Evolutionary conservation across 805 yeast genomes (phyloP), one percentile per base, ranked within the genome.

Genomic region (Vanderwaltozyma tropicalis): DNA sequence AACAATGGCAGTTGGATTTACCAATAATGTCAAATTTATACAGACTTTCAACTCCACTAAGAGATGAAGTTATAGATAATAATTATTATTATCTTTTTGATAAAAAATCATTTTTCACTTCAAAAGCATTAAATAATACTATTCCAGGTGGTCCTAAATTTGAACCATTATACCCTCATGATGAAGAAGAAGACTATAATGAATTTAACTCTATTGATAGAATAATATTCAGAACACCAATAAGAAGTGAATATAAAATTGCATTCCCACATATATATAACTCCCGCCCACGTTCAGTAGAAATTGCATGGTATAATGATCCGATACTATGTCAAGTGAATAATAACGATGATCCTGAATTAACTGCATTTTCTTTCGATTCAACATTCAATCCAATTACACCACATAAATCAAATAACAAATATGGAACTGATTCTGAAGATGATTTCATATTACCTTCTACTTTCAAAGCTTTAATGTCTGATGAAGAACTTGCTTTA

Each of bases 121-220:
- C 97, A 0, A 92, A 92, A 53, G 89, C 94, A 8, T 67, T 92
- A 35, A 86, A 88, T 51, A 70, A 79, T 32, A 80, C 94, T 1
- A 67, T 92, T 25, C 96, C 96, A 0, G 95, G 95, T 11, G 99
- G 98, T 0, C 97, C 99, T 11, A 84, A 81, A 54, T 92, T 87
- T 59, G 97, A 88, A 61, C 95, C 95, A 0, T 61, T 88, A 13
- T 76, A 69, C 61, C 76, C 78, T 42, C 83, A 80, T 37, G 64
- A 67, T 28, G 77, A 77, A 47, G 74, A 72, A 18, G 89, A 81
- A 42, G 96, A 88, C 54, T 82, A 72, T 58, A 85, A 83, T 38
- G 97, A 89, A 57, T 88, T 92, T 62, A 88, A 88, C 50, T 74
- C 95, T 8, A 71, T 89, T 28, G 96, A 88, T 52, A 66, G 95